These are phyloP conservation scores for Pseudogymnoascus sp. DNA, from an alignment of 2,329 filamentous ascomycete genomes.

Conservation along the genomic window DNA sequence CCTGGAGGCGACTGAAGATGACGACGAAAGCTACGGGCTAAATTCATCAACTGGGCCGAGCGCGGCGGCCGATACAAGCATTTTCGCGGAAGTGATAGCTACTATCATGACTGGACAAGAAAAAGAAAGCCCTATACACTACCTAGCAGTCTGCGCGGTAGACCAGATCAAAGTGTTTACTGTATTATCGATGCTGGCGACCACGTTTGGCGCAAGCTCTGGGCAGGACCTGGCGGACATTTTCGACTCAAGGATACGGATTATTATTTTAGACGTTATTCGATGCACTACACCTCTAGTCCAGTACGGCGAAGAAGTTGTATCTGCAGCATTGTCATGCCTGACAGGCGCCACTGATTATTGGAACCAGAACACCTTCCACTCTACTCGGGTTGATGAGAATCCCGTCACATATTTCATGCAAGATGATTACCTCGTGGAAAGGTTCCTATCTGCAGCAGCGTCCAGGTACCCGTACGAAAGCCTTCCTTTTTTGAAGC, in stretches of 20 bases:
- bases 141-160: conserved; percentile 39
- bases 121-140: conserved; percentile 35
- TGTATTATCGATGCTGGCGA: conserved; percentile 36
- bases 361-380: conserved; percentile 16
- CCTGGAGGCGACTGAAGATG: not conserved
- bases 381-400: not conserved
- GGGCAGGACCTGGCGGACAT: conserved; percentile 30
- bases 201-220: conserved; percentile 30
- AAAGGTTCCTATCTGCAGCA: conserved; percentile 50
- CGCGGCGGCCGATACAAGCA: conserved; percentile 9
- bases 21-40: conserved; percentile 13
- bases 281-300: conserved; percentile 22
- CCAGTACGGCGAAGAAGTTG: conserved; percentile 28
- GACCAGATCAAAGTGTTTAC: conserved; percentile 40
- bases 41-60: conserved; percentile 4
- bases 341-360: conserved; percentile 24
- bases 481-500: conserved; percentile 64
- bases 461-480: conserved; percentile 79
- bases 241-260: conserved; percentile 25
- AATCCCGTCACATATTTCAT: conserved; percentile 41
- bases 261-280: conserved; percentile 28
- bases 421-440: conserved; percentile 36
- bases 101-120: conserved; percentile 28
- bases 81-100: conserved; percentile 41
- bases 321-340: conserved; percentile 26